Evolutionary conservation across 257 asterid species (phyloP), one percentile per base, ranked within the genome.

Genomic region (Linaria vulgaris): DNA sequence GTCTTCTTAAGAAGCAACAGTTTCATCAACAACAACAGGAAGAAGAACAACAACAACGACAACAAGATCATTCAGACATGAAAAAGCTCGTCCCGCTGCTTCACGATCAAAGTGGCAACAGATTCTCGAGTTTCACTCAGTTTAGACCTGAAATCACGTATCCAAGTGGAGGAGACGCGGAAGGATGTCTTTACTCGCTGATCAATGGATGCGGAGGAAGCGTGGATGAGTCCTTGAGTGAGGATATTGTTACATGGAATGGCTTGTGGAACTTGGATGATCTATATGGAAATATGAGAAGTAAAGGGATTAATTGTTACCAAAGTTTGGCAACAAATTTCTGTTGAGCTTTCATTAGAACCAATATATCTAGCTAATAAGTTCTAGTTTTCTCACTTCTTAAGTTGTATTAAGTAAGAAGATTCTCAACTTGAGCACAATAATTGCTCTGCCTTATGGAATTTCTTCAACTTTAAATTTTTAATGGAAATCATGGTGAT

Each of bases 241-340:
- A 86, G 65, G 95, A 73, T 64, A 50, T 52, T n/a, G n/a, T n/a
- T 7, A 66, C 72, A 45, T 89, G 94, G 90, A 88, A 80, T 64
- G 86, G 87, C 11, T 58, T 87, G 48, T 89, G 95, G 96, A 87
- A 81, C 75, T 34, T 86, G 75, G 94, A 85, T 73, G 89, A 81
- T 64, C 47, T 73, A 38, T 74, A 73, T 52, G 81, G 88, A 6
- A 82, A 64, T 60, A 45, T 64, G 6, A 17, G 58, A 19, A 73
- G 30, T 65, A 74, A 70, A 69, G 72, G 66, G 64, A 51, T 66
- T 48, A 27, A 3, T 34, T 34, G 9, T 11, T 34, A 56, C 22
- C 77, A 70, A 63, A 51, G 65, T 49, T 70, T 76, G 38, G 76
- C 66, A 19, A 3, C 70, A 46, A 54, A 64, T 71, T 70, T 63